phyloP scores from a whole-genome alignment of 148 eudicot genomes.

The Limonium bicolor region DNA sequence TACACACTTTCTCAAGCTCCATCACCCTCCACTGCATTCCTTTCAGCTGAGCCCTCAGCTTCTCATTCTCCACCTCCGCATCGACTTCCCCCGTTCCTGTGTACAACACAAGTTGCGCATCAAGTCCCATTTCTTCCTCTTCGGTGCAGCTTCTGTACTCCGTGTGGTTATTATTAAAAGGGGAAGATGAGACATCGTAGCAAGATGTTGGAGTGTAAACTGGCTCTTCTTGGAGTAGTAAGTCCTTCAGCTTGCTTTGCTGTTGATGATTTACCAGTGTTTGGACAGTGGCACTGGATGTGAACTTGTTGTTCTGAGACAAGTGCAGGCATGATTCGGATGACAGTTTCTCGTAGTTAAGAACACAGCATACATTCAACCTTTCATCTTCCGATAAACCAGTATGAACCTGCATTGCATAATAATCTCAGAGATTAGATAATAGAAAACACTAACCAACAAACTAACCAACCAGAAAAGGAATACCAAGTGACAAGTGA shows the following conservation, averaged over 20 bases:
- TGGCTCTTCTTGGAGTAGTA: constrained; percentile 23
- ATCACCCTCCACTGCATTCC: constrained; percentile 66
- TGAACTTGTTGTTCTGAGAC: constrained; percentile 39
- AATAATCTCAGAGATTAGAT: too few relatives aligned
- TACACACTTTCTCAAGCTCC: constrained; percentile 62
- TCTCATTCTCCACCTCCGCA: constrained; percentile 33
- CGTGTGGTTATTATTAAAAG: constrained; percentile 8
- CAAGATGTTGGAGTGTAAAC: constrained; percentile 13
- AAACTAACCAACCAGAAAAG: too few relatives aligned
- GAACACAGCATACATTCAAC: constrained; percentile 28
- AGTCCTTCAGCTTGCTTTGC: constrained; percentile 36
- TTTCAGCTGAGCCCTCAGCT: constrained; percentile 39
- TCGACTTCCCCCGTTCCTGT: constrained; percentile 31
- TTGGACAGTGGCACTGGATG: constrained; percentile 32
- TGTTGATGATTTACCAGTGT: constrained; percentile 47
- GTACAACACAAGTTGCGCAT: too few relatives aligned
- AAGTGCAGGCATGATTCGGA: constrained; percentile 36
- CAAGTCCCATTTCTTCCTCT: constrained; percentile 21
- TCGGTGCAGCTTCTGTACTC: constrained; percentile 1
- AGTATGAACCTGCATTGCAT: constrained; percentile 50
- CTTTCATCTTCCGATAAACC: constrained; percentile 58
- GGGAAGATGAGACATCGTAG: constrained; percentile 20
- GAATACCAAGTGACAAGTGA: too few relatives aligned
- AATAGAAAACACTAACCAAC: too few relatives aligned
- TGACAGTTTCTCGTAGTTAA: constrained; percentile 66